These are phyloP conservation scores for Citrullus amarus DNA, from an alignment of 306 rosid species.

Conservation along the genomic window DNA sequence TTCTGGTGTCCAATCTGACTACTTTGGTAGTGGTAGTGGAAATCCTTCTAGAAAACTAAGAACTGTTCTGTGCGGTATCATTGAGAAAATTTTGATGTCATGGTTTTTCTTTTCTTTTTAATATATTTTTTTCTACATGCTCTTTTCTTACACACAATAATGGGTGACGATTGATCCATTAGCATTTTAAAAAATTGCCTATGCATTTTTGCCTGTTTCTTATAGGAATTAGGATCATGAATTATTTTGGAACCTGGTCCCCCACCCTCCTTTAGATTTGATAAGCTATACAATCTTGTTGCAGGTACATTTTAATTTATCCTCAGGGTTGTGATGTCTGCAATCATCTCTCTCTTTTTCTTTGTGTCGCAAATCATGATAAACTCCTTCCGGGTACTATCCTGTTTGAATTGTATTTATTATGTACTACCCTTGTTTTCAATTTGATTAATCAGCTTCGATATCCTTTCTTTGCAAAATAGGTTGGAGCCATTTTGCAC, in stretches of 20 bases:
- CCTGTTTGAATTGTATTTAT: not conserved
- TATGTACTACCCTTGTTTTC: slow-evolving; percentile 10
- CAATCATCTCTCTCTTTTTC: slow-evolving; percentile 96
- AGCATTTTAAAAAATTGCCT: not conserved
- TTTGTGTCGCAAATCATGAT: slow-evolving; percentile 97
- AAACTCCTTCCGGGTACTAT: slow-evolving; percentile 90
- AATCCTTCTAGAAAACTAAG: not conserved
- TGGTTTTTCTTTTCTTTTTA: not conserved
- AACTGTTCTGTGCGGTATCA: not conserved
- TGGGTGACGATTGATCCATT: not conserved
- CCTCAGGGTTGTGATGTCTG: slow-evolving; percentile 98
- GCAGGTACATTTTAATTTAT: slow-evolving; percentile 95
- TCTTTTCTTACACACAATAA: not conserved
- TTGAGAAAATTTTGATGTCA: not conserved
- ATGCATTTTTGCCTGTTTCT: not conserved
- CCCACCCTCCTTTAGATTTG: not conserved
- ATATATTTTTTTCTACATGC: not conserved
- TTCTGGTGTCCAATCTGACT: not conserved
- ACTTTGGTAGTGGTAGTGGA: not conserved
- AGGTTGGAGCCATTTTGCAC: slow-evolving; percentile 99
- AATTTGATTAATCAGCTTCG: slow-evolving; percentile 2
- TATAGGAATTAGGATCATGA: not conserved
- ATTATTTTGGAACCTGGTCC: not conserved
- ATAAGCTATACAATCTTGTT: slow-evolving; percentile 15
- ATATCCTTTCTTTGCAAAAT: slow-evolving; percentile 13